Evolutionary conservation across 768 basidiomycete genomes (phyloP).

Genomic region (Tulasnella sp.): DNA sequence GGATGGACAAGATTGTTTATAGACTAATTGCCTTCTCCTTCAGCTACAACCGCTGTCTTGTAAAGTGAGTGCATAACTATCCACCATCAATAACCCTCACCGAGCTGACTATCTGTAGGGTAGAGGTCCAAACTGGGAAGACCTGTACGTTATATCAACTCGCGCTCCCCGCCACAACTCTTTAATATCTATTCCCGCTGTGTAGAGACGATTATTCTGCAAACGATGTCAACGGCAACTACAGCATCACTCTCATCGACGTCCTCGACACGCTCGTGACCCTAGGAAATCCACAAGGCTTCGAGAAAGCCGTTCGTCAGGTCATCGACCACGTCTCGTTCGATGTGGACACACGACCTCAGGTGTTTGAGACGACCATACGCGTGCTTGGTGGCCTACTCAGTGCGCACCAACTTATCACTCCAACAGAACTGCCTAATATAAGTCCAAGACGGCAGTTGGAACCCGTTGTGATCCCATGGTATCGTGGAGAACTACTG

Average conservation of each 20-base stretch:
- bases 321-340: conserved; percentile 79
- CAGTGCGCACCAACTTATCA: conserved; percentile 49
- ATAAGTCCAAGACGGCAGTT: conserved; percentile 45
- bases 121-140: conserved; percentile 76
- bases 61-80: conserved; percentile 28
- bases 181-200: conserved; percentile 14
- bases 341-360: conserved; percentile 91
- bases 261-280: conserved; percentile 85
- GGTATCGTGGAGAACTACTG: conserved; percentile 77
- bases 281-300: conserved; percentile 65
- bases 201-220: conserved; percentile 56
- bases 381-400: conserved; percentile 84
- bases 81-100: background rate
- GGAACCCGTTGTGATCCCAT: conserved; percentile 42
- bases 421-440: background rate
- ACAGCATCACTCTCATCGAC: conserved; percentile 62
- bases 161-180: background rate
- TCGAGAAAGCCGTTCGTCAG: conserved; percentile 73
- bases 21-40: conserved; percentile 11
- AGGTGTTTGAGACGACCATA: conserved; percentile 96
- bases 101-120: conserved; percentile 23
- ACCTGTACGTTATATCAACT: conserved; percentile 47
- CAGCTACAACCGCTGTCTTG: conserved; percentile 87
- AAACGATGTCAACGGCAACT: conserved; percentile 94
- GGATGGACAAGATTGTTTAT: conserved; percentile 1